phyloP scores from a whole-genome alignment of 306 rosid genomes.

The Neltuma alba region DNA sequence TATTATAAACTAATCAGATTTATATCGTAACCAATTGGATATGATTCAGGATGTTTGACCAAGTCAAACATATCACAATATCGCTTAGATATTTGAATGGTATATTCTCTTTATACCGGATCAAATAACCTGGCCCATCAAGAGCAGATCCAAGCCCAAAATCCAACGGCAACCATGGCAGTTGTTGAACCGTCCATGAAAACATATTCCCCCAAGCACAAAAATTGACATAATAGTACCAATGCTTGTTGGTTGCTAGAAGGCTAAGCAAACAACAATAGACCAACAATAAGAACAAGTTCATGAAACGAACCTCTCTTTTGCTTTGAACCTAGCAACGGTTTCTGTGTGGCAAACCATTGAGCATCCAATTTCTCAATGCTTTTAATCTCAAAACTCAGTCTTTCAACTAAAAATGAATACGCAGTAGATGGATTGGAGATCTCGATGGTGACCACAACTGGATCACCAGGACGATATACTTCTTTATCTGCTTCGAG shows the following conservation, averaged over 20 bases:
- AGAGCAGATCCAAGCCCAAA: too few relatives aligned
- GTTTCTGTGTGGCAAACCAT: conserved; percentile 92
- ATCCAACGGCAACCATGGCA: too few relatives aligned
- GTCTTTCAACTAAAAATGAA: conserved; percentile 74
- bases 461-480: conserved; percentile 87
- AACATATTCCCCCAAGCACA: too few relatives aligned
- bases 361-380: conserved; percentile 84
- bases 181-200: too few relatives aligned
- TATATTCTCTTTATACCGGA: too few relatives aligned
- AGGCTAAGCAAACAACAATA: conserved; percentile 17
- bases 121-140: too few relatives aligned
- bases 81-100: too few relatives aligned
- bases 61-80: too few relatives aligned
- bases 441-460: conserved; percentile 71
- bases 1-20: too few relatives aligned
- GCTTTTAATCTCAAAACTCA: conserved; percentile 81
- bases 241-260: neutral
- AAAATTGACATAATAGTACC: neutral
- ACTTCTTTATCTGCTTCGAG: conserved; percentile 76
- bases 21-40: too few relatives aligned
- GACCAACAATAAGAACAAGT: neutral
- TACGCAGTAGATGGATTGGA: conserved; percentile 50
- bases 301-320: conserved; percentile 62
- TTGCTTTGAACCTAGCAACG: conserved; percentile 73
- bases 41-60: too few relatives aligned